Conservation (phyloP, 1,139 yeast genomes). For the Pneumocystis jirovecii region DNA sequence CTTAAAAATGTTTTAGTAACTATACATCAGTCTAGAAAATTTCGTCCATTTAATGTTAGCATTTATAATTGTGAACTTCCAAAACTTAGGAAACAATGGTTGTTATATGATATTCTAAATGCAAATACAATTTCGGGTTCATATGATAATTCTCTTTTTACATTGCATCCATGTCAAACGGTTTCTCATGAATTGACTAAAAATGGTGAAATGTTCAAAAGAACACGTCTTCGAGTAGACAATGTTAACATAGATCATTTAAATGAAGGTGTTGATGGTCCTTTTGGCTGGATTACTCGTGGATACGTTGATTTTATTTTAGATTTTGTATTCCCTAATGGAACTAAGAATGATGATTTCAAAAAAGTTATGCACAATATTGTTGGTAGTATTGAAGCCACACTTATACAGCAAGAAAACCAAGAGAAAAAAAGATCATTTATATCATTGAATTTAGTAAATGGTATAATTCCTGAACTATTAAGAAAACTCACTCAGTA, state of each 20-base stretch:
- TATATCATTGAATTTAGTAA: neutral
- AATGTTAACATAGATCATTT: conserved; percentile 74
- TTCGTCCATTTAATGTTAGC: conserved; percentile 74
- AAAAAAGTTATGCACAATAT: conserved; percentile 27
- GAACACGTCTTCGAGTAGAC: conserved; percentile 72
- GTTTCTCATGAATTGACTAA: conserved; percentile 14
- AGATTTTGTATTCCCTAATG: conserved; percentile 67
- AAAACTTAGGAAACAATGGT: conserved; percentile 76
- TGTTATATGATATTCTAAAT: conserved; percentile 69
- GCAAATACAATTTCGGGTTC: conserved; percentile 81
- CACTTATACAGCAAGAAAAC: conserved; percentile 2
- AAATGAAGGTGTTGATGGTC: conserved; percentile 80
- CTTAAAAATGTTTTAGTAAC: conserved; percentile 78
- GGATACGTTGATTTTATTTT: conserved; percentile 91
- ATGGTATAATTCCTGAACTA: neutral
- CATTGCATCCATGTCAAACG: conserved; percentile 62
- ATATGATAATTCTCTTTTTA: conserved; percentile 82
- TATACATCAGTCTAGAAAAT: conserved; percentile 61
- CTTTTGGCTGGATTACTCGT: conserved; percentile 88
- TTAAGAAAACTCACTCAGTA: conserved; percentile 2
- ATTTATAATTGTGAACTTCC: conserved; percentile 73
- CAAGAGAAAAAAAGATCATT: neutral
- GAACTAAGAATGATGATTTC: conserved; percentile 31
- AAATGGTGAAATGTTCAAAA: conserved; percentile 37
- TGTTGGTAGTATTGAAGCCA: conserved; percentile 28